These are phyloP conservation scores for Exophiala aquamarina DNA, from an alignment of 2,329 filamentous ascomycete genomes.

Conservation along the genomic window DNA sequence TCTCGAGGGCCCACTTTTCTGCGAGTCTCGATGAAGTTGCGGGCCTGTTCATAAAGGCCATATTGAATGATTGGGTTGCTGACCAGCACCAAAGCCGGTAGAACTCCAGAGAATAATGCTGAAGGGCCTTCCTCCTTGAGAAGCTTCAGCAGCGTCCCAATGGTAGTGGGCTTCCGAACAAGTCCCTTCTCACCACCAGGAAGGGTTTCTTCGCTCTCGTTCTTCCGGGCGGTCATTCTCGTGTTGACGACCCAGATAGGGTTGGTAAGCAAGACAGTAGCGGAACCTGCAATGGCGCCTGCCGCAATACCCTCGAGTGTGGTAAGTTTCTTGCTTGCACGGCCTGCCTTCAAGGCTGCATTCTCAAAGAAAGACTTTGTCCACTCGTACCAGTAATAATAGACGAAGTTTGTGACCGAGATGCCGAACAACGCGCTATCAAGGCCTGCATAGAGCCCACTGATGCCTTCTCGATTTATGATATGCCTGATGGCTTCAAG, in stretches of 20 bases:
- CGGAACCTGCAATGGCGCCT: constrained; percentile 87
- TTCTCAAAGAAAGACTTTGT: constrained; percentile 79
- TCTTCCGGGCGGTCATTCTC: constrained; percentile 88
- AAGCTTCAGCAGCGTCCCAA: constrained; percentile 77
- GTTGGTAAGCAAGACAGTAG: constrained; percentile 94
- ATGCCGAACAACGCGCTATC: constrained; percentile 96
- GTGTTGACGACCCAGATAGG: constrained; percentile 99
- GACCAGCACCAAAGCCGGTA: constrained; percentile 89
- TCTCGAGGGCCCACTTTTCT: constrained; percentile 77
- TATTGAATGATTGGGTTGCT: constrained; percentile 99
- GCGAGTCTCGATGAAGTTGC: constrained; percentile 80
- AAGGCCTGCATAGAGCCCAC: constrained; percentile 87
- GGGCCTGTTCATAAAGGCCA: constrained; percentile 97
- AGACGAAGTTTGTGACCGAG: constrained; percentile 98
- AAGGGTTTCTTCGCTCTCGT: constrained; percentile 46
- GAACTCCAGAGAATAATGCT: constrained; percentile 86
- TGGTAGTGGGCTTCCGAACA: constrained; percentile 66
- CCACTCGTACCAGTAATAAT: constrained; percentile 99
- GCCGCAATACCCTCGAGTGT: constrained; percentile 94
- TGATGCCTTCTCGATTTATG: constrained; percentile 84
- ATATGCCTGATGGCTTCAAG: constrained; percentile 81
- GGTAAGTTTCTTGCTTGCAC: constrained; percentile 77
- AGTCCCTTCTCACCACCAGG: constrained; percentile 39
- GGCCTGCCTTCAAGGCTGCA: constrained; percentile 70
- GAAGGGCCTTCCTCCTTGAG: constrained; percentile 79